Evolutionary conservation across 108 stramenopile species (phyloP).

Genomic region (Epipyxis sp.): DNA sequence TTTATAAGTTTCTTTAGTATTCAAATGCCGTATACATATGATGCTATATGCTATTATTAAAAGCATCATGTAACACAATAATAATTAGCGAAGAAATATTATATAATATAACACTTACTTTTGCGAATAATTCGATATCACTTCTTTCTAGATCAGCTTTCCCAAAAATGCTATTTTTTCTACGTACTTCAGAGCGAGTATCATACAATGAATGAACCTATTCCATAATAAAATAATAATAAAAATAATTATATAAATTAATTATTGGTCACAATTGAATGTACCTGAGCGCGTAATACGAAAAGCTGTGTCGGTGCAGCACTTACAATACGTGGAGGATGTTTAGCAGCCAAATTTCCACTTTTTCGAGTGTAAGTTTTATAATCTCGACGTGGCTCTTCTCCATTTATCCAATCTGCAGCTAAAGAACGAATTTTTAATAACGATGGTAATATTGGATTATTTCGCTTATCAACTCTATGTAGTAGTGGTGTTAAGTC

Average conservation of each 20-base stretch:
- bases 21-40: too few species aligned
- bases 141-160: slow-evolving; percentile 47
- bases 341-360: too few species aligned
- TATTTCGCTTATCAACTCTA: slow-evolving; percentile 51
- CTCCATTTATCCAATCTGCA: slow-evolving; percentile 44
- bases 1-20: too few species aligned
- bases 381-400: slow-evolving; percentile 38
- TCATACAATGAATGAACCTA: slow-evolving; percentile 54
- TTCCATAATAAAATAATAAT: too few species aligned
- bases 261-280: too few species aligned
- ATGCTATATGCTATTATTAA: too few species aligned
- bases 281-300: too few species aligned
- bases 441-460: slow-evolving; percentile 38
- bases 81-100: too few species aligned
- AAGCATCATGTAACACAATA: too few species aligned
- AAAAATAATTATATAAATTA: too few species aligned
- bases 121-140: slow-evolving; percentile 43
- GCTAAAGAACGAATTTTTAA: slow-evolving; percentile 36
- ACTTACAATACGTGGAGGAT: slow-evolving; percentile 44
- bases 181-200: slow-evolving; percentile 47
- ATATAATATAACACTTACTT: too few species aligned
- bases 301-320: slow-evolving; percentile 51
- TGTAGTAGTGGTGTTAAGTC: slow-evolving; percentile 48
- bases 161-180: slow-evolving; percentile 38
- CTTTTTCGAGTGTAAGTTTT: slow-evolving; percentile 31